Evolutionary conservation across 495 filamentous ascomycete species (phyloP).

Genomic region (Tuber umbilicatum): DNA sequence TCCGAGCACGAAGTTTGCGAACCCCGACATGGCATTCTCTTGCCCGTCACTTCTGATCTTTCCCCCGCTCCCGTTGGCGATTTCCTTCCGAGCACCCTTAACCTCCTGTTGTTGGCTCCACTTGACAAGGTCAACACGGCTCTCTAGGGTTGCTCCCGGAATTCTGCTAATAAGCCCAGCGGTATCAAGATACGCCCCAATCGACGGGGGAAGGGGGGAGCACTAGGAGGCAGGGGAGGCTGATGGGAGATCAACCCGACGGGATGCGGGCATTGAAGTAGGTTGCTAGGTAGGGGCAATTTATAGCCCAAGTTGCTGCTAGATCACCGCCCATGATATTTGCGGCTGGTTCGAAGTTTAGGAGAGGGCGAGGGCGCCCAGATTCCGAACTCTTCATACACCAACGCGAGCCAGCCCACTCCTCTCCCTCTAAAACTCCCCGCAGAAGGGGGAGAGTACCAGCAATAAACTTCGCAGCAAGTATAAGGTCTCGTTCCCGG

Average conservation of each 20-base stretch:
- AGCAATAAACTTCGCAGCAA: slow-evolving; percentile 45
- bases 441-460: not conserved
- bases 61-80: slow-evolving; percentile 46
- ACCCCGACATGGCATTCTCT: slow-evolving; percentile 55
- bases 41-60: slow-evolving; percentile 47
- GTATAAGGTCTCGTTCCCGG: slow-evolving; percentile 49
- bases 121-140: slow-evolving; percentile 50
- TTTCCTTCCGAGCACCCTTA: slow-evolving; percentile 44
- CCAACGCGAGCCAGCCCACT: not conserved
- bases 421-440: not conserved
- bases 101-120: slow-evolving; percentile 52
- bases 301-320: slow-evolving; percentile 50
- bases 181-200: slow-evolving; percentile 44
- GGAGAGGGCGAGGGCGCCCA: too few relatives aligned
- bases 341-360: slow-evolving; percentile 49
- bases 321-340: slow-evolving; percentile 54
- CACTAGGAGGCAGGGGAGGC: slow-evolving; percentile 25
- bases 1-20: slow-evolving; percentile 50
- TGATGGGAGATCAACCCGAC: slow-evolving; percentile 44
- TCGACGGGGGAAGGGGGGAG: slow-evolving; percentile 44
- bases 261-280: slow-evolving; percentile 48
- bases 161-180: slow-evolving; percentile 45
- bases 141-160: slow-evolving; percentile 42
- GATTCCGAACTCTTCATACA: too few relatives aligned
- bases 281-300: slow-evolving; percentile 53